Conservation (phyloP, 345 rosid genomes). For the Isatis tinctoria region DNA sequence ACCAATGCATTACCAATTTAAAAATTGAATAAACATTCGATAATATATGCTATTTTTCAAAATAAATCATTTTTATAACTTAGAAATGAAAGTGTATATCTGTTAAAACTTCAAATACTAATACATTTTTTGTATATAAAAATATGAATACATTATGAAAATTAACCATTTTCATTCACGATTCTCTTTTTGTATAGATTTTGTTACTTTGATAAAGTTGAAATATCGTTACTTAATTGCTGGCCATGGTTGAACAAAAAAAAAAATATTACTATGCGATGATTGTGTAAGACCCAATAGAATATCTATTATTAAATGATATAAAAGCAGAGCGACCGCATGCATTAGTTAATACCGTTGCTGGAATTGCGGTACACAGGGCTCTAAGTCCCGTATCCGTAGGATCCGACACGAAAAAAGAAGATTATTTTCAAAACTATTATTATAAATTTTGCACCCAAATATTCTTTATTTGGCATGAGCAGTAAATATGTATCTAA, state of each 20-base stretch:
- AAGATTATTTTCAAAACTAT: not conserved
- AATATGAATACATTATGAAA: not conserved
- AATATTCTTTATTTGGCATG: not conserved
- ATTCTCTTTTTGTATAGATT: not conserved
- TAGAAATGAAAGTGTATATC: not conserved
- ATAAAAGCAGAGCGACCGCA: not conserved
- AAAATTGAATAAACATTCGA: not conserved
- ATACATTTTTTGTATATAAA: not conserved
- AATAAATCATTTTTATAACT: not conserved
- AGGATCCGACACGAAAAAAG: constrained; percentile 16
- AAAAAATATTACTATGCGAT: not conserved
- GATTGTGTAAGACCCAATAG: not conserved
- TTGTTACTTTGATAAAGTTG: not conserved
- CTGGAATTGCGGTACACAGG: constrained; percentile 34
- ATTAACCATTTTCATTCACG: not conserved
- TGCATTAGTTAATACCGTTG: constrained; percentile 36
- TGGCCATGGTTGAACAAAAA: not conserved
- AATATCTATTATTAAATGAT: not conserved
- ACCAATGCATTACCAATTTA: not conserved
- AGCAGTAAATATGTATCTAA: not conserved
- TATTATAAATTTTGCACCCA: not conserved
- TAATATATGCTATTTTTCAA: not conserved
- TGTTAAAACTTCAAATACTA: not conserved
- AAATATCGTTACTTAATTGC: not conserved
- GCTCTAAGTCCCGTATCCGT: constrained; percentile 31